Evolutionary conservation across 768 basidiomycete species (phyloP), one percentile per base, ranked within the genome.

Genomic region (Peribolospora kevripleyi): DNA sequence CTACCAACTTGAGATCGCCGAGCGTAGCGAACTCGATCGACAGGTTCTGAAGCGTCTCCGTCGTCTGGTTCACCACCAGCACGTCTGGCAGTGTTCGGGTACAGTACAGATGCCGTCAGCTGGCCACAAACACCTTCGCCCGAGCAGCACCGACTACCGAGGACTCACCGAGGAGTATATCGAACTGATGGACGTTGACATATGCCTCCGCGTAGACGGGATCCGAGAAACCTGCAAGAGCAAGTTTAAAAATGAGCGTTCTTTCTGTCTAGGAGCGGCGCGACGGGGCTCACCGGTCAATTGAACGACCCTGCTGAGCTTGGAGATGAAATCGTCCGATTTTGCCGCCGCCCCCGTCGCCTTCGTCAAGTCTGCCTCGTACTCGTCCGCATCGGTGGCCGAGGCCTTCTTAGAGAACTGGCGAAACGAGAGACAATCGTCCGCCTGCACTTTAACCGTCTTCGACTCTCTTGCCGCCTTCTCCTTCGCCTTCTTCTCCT

Each of bases 161-260:
- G 14, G 42, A 59, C 62, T 40, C 41, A 84, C 84, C 86, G 3
- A 98, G 76, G 46, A 86, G 69, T 64, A 98, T 93, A 66, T 98
- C 91, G 66, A 97, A 97, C 45, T 88, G 87, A 60, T 95, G 85
- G 68, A 97, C 85, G 67, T 88, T 91, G 61, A 97, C 90, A 64
- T 85, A 86, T 2, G 91, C 90, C 66, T 98, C 93, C 6, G 90
- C 90, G 62, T 97, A 97, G 59, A 98, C 86, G 8, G 91, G 86
- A 66, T 97, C 93, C 38, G 90, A 93, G 75, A 97, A 97, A 41
- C 91, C 88, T 79, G 61, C 48, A 5, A 3, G 25, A n/a, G 14
- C 38, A 49, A n/a, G 25, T 38, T 51, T 3, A 46, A 13, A 39
- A 43, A 46, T 9, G 14, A 25, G 39, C 46, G 37, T 13, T 50